phyloP scores from a whole-genome alignment of 768 basidiomycete species.

The Leucogyrophana mollusca region DNA sequence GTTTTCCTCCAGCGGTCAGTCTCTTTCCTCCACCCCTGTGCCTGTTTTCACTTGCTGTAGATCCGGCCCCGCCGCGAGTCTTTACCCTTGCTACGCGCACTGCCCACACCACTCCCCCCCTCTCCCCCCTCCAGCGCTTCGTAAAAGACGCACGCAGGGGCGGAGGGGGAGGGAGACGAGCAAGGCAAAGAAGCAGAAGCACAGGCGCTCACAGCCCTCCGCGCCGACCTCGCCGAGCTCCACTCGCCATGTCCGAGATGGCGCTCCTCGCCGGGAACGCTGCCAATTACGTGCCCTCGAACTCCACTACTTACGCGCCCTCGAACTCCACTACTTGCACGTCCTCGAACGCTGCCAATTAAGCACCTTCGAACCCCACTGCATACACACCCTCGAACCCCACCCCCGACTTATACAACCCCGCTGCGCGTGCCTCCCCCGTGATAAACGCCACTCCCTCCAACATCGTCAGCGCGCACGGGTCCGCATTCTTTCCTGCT shows the following conservation, averaged over 20 bases:
- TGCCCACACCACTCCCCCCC: constrained; percentile 42
- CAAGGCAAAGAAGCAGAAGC: no score
- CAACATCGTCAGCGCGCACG: no score
- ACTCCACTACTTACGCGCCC: no score
- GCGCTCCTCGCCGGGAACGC: constrained; percentile 48
- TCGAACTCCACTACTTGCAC: constrained; percentile 20
- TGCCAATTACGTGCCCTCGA: constrained; percentile 19
- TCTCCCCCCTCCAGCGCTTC: constrained; percentile 57
- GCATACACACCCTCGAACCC: constrained; percentile 16
- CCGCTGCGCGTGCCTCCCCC: no score
- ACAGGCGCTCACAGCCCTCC: no score
- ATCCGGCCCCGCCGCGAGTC: constrained; percentile 50
- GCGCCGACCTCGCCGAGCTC: constrained; percentile 70
- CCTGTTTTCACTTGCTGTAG: constrained; percentile 29
- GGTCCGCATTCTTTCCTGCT: no score
- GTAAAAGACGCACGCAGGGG: constrained; percentile 85
- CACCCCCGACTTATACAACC: constrained; percentile 19
- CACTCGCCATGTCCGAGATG: constrained; percentile 53
- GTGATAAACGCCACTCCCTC: no score
- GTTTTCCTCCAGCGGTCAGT: constrained; percentile 56
- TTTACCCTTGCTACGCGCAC: constrained; percentile 42
- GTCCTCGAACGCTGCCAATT: constrained; percentile 19
- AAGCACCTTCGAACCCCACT: constrained; percentile 15
- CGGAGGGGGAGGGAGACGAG: constrained; percentile 19
- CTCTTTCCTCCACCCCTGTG: background rate